Evolutionary conservation across 2,329 filamentous ascomycete species (phyloP).

Genomic region (Alternaria atra): DNA sequence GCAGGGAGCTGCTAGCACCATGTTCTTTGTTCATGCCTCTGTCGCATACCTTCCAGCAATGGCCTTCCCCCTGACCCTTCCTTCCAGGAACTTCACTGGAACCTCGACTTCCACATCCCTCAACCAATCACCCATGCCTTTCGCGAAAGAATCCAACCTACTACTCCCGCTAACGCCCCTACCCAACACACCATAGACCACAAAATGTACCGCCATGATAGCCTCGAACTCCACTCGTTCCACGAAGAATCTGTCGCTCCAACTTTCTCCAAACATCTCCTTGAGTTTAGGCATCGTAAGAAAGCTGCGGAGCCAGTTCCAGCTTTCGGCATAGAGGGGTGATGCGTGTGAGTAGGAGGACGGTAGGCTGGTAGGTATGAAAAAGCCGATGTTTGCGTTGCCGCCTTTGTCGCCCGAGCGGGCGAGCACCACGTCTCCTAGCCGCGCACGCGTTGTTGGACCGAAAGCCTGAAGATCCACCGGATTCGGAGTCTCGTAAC

Average conservation of each 20-base stretch:
- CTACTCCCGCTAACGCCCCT: conserved; percentile 58
- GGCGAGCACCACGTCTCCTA: conserved; percentile 57
- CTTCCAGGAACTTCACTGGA: conserved; percentile 45
- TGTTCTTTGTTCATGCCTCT: background rate
- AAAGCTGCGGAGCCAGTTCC: conserved; percentile 44
- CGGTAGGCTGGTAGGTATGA: conserved; percentile 43
- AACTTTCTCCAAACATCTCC: conserved; percentile 39
- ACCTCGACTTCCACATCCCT: conserved; percentile 56
- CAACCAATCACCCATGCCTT: conserved; percentile 64
- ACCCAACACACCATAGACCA: conserved; percentile 51
- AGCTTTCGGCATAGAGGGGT: conserved; percentile 35
- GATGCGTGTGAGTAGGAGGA: conserved; percentile 35
- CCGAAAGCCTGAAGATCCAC: conserved; percentile 32
- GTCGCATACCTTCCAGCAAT: conserved; percentile 10
- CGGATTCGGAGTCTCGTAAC: conserved; percentile 49
- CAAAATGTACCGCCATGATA: conserved; percentile 48
- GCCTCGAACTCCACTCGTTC: conserved; percentile 46
- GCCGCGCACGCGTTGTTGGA: conserved; percentile 28
- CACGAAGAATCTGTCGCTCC: conserved; percentile 31
- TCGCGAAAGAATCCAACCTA: conserved; percentile 60
- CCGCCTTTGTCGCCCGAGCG: conserved; percentile 53
- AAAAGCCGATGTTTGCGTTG: conserved; percentile 50
- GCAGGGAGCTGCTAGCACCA: background rate
- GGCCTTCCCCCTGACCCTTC: conserved; percentile 16
- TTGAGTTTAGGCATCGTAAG: conserved; percentile 40